These are phyloP conservation scores for Fusarium succisae DNA, from an alignment of 2,329 filamentous ascomycete species.

Conservation along the genomic window DNA sequence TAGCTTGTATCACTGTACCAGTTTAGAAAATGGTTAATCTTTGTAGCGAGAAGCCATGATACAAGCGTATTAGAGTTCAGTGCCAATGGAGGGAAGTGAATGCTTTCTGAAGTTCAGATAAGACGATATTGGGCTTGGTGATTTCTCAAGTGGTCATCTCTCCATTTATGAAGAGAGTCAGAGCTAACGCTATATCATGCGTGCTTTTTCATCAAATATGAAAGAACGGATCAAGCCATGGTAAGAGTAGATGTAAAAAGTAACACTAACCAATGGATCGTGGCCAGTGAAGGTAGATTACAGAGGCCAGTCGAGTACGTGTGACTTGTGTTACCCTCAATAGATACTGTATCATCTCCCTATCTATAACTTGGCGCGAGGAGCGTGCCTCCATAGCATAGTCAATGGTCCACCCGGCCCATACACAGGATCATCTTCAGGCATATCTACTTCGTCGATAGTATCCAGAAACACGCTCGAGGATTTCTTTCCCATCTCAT, in stretches of 20 bases:
- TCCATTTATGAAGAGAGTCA: too few relatives aligned
- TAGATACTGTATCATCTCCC: too few relatives aligned
- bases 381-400: fast-evolving
- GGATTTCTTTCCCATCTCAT: neutral
- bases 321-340: fast-evolving
- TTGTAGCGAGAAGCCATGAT: fast-evolving
- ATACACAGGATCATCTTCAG: neutral
- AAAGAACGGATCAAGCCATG: fast-evolving
- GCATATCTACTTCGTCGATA: neutral
- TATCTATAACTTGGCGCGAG: neutral
- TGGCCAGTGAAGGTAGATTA: fast-evolving
- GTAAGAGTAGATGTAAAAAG: fast-evolving
- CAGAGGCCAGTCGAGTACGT: fast-evolving
- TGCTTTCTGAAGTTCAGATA: too few relatives aligned
- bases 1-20: neutral
- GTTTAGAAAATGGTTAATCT: fast-evolving
- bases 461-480: fast-evolving
- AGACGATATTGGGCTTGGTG: fast-evolving
- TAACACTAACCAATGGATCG: fast-evolving
- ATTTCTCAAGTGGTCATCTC: too few relatives aligned
- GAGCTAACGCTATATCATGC: fast-evolving
- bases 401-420: neutral
- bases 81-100: fast-evolving
- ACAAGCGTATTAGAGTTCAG: fast-evolving
- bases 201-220: fast-evolving